Evolutionary conservation across 2,329 filamentous ascomycete genomes (phyloP), one percentile per base, ranked within the genome.

Genomic region (Talaromyces pinophilus): DNA sequence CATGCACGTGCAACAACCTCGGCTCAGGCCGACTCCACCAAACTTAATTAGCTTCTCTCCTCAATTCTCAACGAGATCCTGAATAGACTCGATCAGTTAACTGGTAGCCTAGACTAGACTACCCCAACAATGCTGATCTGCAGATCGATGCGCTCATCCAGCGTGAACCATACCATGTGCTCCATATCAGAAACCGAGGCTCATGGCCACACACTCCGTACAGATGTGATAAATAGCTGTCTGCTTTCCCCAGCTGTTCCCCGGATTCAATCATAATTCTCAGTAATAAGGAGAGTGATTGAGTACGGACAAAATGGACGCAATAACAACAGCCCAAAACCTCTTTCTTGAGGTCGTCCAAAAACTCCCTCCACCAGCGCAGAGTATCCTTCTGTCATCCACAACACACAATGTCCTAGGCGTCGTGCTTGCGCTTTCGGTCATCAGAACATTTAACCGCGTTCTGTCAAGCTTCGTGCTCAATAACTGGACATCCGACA

Each of bases 401-500:
- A 65, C 75, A 7, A 69, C 74, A 1, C 73, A 74, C 52, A 78
- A 76, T 38, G 65, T 72, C 1, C 25, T 75, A 6, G 70, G 69
- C 0, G 69, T 68, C 0, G 15, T 77, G 2, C 35, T 74, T 17
- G 72, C 73, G 0, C 62, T 76, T 5, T 68, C 69, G 2, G n/a
- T 74, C 0, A 15, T 76, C 48, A 72, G 73, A 48, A 69, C 71
- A 6, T 67, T 73, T 50, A 79, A 77, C 67, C 69, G 71, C 28
- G 64, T 67, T 3, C 62, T 79, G n/a, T 67, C 65, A 0, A 15
- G 62, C 19, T 62, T 33, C 28, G 57, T 67, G 33, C 55, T 67
- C 35, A 72, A 71, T 11, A 69, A 70, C 60, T 72, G 75, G 72
- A 67, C 71, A 0, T 38, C 73, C 0, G 76, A 79, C 63, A 78